Conservation (phyloP, 2,329 filamentous ascomycete genomes). For the Calonectria montana region DNA sequence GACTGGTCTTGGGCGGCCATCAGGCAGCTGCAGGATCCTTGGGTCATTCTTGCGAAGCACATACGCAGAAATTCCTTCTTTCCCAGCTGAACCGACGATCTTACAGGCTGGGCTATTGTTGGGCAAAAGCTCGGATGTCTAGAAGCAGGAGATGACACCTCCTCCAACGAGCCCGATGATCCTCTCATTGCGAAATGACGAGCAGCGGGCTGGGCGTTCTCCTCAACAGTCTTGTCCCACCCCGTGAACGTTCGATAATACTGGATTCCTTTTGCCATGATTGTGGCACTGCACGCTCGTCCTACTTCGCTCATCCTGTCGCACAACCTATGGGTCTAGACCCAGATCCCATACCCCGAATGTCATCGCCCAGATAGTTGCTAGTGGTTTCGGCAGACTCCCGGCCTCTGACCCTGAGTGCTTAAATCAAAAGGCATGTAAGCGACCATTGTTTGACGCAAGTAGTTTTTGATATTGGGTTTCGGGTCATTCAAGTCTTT, state of each 20-base stretch:
- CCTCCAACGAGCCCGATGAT: not conserved
- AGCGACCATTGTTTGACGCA: not conserved
- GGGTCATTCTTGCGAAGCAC: not conserved
- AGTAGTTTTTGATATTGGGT: not conserved
- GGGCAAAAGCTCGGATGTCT: not conserved
- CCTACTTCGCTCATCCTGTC: not conserved
- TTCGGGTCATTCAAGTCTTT: not conserved
- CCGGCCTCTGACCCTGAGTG: not conserved
- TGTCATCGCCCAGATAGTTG: not conserved
- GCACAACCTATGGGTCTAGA: not conserved
- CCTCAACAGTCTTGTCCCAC: not conserved
- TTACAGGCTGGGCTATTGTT: not conserved
- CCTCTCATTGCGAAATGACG: not conserved
- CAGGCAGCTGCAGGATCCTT: not conserved
- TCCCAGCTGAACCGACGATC: not conserved
- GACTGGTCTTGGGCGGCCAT: not conserved
- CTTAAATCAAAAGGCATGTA: not conserved
- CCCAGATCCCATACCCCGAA: not conserved
- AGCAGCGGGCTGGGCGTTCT: not conserved
- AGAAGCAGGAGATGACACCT: not conserved
- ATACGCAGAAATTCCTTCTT: not conserved
- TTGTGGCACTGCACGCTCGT: not conserved
- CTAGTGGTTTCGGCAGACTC: not conserved
- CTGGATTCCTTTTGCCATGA: not conserved
- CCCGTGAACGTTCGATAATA: not conserved